Percentiles rank a stretch among this genome's conserved stretches.
phyloP scores from a whole-genome alignment of 1,284 basidiomycete species.

The Earliella scabrosa region DNA sequence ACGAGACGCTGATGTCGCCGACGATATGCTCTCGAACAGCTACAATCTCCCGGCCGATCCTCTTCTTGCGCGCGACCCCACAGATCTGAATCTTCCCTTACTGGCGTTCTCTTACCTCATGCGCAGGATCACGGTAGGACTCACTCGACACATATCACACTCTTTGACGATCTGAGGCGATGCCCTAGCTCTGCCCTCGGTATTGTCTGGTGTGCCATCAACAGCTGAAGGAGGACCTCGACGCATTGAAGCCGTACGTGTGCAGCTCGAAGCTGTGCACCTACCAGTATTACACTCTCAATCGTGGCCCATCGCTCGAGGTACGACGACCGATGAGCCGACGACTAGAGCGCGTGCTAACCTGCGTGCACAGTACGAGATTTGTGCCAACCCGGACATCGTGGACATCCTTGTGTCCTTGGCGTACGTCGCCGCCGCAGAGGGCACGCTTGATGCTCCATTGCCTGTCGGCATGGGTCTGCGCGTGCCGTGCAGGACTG shows the following conservation, averaged over 20 bases:
- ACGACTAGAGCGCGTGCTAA: neutral
- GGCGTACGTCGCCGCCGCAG: slow-evolving; percentile 54
- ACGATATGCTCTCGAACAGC: slow-evolving; percentile 41
- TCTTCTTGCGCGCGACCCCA: slow-evolving; percentile 36
- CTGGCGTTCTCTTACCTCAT: slow-evolving; percentile 63
- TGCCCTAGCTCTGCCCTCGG: slow-evolving; percentile 57
- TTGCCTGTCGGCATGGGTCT: slow-evolving; percentile 62
- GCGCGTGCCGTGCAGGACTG: slow-evolving; percentile 40
- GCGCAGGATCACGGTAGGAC: slow-evolving; percentile 61
- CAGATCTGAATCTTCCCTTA: slow-evolving; percentile 55
- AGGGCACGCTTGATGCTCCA: slow-evolving; percentile 55
- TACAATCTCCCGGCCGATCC: slow-evolving; percentile 58
- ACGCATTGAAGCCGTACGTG: slow-evolving; percentile 69
- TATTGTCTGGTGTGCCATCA: slow-evolving; percentile 70
- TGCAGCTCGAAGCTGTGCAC: slow-evolving; percentile 62
- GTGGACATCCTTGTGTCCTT: slow-evolving; percentile 69
- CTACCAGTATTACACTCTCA: slow-evolving; percentile 66
- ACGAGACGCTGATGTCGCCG: slow-evolving; percentile 48
- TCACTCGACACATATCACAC: too few species aligned
- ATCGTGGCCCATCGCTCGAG: slow-evolving; percentile 65
- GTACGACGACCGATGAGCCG: slow-evolving; percentile 38
- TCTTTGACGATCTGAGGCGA: neutral
- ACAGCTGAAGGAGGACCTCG: slow-evolving; percentile 51
- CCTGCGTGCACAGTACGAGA: slow-evolving; percentile 53
- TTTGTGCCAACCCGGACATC: slow-evolving; percentile 56